phyloP scores from a whole-genome alignment of 2,329 filamentous ascomycete genomes.

The Claviceps spartinae region DNA sequence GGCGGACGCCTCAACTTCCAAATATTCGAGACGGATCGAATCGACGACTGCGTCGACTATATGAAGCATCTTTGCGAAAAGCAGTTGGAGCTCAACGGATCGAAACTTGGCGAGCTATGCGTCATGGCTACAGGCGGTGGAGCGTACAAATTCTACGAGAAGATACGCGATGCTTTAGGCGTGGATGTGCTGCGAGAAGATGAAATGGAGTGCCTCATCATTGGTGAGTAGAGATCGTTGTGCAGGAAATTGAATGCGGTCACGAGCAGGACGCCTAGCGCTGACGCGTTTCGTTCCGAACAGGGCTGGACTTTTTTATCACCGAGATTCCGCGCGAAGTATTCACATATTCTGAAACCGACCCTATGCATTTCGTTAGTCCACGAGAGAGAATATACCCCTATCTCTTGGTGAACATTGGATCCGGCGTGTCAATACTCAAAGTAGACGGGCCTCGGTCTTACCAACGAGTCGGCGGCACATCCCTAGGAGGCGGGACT shows the following conservation, averaged over 20 bases:
- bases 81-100: conserved; percentile 63
- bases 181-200: conserved; percentile 87
- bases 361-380: conserved; percentile 80
- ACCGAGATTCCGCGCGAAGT: conserved; percentile 94
- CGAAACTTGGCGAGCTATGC: conserved; percentile 57
- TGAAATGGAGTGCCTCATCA: conserved; percentile 97
- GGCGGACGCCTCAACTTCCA: conserved; percentile 90
- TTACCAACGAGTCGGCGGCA: conserved; percentile 85
- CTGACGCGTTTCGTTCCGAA: neutral
- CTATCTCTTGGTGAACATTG: conserved; percentile 95
- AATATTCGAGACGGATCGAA: conserved; percentile 89
- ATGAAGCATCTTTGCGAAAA: conserved; percentile 76
- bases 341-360: conserved; percentile 85
- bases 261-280: neutral
- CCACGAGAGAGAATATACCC: conserved; percentile 77
- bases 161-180: conserved; percentile 67
- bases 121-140: conserved; percentile 95
- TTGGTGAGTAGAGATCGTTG: conserved; percentile 40
- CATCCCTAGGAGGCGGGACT: conserved; percentile 89
- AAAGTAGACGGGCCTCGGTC: conserved; percentile 84
- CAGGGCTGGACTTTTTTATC: conserved; percentile 95
- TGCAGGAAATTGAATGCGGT: too few relatives aligned
- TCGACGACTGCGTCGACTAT: conserved; percentile 87
- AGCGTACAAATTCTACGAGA: conserved; percentile 93
- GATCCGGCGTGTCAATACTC: conserved; percentile 91